Evolutionary conservation across 306 rosid genomes (phyloP), one percentile per base, ranked within the genome.

Genomic region (Trifolium pratense): DNA sequence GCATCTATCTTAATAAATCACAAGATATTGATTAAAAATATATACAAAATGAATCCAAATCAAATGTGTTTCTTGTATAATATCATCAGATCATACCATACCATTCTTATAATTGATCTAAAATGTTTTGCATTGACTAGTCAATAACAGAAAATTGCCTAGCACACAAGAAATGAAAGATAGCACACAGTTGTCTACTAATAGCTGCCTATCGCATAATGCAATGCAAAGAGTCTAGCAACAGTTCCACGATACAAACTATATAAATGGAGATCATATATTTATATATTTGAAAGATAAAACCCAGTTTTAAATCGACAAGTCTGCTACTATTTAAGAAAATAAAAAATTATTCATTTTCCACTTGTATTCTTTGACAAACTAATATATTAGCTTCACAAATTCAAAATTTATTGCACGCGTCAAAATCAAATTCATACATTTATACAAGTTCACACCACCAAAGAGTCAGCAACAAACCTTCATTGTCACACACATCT

Each of bases 1-100:
- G 88, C 89, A 82, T 87, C 98, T 91, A 80, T 80, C 67, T 82
- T 75, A 16, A 42, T 37, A 67, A 18, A 82, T 51, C 71, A 84
- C 58, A 31, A 45, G 64, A 66, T 23, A 52, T 58, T 72, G 70
- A 66, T 77, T 39, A 80, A 75, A 58, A 52, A 70, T 32, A 29
- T 32, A 21, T 45, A 49, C 34, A 37, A 36, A 43, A 58, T 63
- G 61, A 15, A 37, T 45, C 46, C 57, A 37, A 58, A 51, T 42
- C 60, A 42, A 68, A 66, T 40, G 48, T n/a, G 34, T 60, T 72
- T 72, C 74, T 42, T 20, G 20, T 53, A 61, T 66, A 51, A 65
- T 17, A 75, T 51, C 56, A 31, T 31, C 6, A 31, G 4, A 31
- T 3, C 34, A 3, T 4, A 31, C 5, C 34, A 21, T 16, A n/a